These are phyloP conservation scores for Gyromitra esculenta DNA, from an alignment of 2,329 filamentous ascomycete genomes.

Conservation along the genomic window DNA sequence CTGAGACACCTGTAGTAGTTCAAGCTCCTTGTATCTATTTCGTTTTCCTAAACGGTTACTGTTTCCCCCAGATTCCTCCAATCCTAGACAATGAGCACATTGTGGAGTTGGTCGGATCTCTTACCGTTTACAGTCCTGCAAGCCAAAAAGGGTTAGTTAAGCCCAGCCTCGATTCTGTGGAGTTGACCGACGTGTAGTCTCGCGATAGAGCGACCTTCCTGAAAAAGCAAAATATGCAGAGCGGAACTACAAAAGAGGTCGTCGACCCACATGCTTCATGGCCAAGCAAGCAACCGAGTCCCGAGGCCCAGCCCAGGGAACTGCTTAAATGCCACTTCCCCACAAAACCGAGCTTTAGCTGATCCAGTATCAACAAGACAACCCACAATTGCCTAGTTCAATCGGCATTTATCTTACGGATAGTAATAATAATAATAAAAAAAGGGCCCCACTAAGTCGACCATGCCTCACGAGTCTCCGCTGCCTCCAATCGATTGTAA, in stretches of 20 bases:
- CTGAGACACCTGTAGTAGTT: background rate
- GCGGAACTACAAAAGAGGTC: background rate
- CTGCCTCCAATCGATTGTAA: constrained; percentile 39
- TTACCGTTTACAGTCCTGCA: background rate
- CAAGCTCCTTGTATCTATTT: background rate
- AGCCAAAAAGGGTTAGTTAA: background rate
- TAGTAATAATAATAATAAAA: no score
- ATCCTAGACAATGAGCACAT: background rate
- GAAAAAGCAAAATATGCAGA: background rate
- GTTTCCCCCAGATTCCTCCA: background rate
- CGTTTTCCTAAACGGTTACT: background rate
- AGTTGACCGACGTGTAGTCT: background rate
- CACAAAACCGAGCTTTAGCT: background rate
- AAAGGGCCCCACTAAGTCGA: no score
- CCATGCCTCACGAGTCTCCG: constrained; percentile 40
- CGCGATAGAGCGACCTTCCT: background rate
- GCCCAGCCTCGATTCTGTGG: no score
- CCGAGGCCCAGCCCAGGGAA: background rate
- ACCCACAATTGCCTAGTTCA: background rate
- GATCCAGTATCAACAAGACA: background rate
- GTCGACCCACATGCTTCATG: background rate
- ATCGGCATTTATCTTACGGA: no score
- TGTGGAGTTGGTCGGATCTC: background rate
- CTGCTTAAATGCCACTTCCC: background rate
- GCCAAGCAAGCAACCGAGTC: background rate